These are phyloP conservation scores for Epichloe bromicola DNA, from an alignment of 2,329 filamentous ascomycete species.

Conservation along the genomic window DNA sequence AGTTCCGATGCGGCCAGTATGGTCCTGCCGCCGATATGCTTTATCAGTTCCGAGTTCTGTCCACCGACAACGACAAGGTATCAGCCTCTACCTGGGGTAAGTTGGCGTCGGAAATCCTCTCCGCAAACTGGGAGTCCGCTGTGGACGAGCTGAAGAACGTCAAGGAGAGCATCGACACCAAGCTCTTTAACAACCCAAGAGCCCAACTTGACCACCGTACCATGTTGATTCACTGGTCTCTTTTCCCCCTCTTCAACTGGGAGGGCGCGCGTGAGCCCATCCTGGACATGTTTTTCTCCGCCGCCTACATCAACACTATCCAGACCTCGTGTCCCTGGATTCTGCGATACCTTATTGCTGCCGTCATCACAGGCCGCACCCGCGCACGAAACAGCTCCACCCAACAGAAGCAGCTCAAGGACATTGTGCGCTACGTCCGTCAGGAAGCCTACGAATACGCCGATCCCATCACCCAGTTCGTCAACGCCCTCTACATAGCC, in stretches of 20 bases:
- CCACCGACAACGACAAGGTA: constrained; percentile 97
- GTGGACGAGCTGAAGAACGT: constrained; percentile 86
- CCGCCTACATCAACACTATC: constrained; percentile 98
- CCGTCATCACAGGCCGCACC: constrained; percentile 85
- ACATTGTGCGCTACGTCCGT: constrained; percentile 85
- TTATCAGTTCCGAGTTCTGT: constrained; percentile 95
- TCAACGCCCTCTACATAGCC: constrained; percentile 88
- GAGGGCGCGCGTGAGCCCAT: constrained; percentile 81
- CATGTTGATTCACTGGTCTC: constrained; percentile 94
- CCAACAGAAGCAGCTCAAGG: constrained; percentile 98
- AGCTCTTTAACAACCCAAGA: constrained; percentile 90
- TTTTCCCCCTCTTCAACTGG: constrained; percentile 98
- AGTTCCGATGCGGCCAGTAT: constrained; percentile 96
- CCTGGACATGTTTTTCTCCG: constrained; percentile 93
- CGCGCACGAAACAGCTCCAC: constrained; percentile 67
- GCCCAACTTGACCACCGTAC: constrained; percentile 93
- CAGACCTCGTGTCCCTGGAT: constrained; percentile 97
- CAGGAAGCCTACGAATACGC: constrained; percentile 97
- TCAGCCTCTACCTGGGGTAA: constrained; percentile 95
- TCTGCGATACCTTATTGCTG: constrained; percentile 81
- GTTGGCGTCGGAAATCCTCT: constrained; percentile 89
- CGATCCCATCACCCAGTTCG: constrained; percentile 91
- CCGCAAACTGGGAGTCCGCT: constrained; percentile 86
- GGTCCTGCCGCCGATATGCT: constrained; percentile 79
- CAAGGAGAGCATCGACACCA: constrained; percentile 83